Evolutionary conservation across 1,284 basidiomycete species (phyloP), one percentile per base, ranked within the genome.

Genomic region (Ustilago bromivora): DNA sequence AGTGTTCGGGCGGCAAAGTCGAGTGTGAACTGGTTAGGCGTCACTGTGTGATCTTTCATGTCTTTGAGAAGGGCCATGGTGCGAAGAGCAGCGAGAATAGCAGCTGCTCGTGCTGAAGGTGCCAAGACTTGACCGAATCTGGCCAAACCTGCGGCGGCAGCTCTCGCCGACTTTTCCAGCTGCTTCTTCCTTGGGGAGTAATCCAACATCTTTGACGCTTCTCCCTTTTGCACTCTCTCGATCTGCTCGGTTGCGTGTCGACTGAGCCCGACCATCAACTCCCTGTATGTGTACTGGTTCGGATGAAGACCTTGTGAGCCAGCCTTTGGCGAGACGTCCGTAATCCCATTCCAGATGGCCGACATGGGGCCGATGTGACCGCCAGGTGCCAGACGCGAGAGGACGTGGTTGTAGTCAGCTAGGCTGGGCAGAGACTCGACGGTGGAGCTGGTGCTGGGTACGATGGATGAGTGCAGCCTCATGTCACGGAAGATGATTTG

Each of bases 241-340:
- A 79, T 74, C 66, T 76, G 75, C 54, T 77, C 74, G 40, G 66
- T 61, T 15, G 79, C 72, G 43, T 83, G 77, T 23, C 75, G 75
- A 53, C 67, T 78, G 34, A 84, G 70, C 40, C 81, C 82, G 28
- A 80, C 34, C 78, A 84, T 80, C 54, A 84, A 71, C 60, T 76
- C 63, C 32, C 70, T 54, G 59, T 82, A 84, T 10, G 82, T 84
- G 36, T 64, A 31, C 13, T 53, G 36, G 54, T 76, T 69, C 13
- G 82, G 81, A 19, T 58, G 51, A 9, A 80, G 54, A 23, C 61
- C 57, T 34, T 46, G 53, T 10, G 57, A 47, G 11, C 41, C 49
- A 2, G 61, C 15, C 12, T 61, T 60, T 31, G 52, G 41, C 9
- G 67, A 61, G 11, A 52, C 43, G n/a, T 63, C 71, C 23, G 47